Conservation (phyloP, 805 yeast genomes). For the Spathaspora hagerdaliae region DNA sequence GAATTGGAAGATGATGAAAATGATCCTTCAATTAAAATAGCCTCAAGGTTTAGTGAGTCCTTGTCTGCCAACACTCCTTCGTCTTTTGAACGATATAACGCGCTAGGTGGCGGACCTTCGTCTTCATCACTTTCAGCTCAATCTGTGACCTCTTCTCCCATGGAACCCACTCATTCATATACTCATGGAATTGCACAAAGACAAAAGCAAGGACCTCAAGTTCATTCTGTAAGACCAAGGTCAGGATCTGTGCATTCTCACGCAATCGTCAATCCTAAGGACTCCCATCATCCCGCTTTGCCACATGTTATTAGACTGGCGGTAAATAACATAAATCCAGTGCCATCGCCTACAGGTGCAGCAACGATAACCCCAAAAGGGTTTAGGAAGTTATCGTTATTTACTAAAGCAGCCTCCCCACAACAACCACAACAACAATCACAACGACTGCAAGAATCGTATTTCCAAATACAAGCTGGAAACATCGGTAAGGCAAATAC, state of each 20-base stretch:
- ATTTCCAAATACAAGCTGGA: background rate
- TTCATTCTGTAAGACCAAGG: background rate
- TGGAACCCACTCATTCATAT: slow-evolving; percentile 2
- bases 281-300: background rate
- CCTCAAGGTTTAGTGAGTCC: slow-evolving; percentile 3
- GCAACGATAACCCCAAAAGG: background rate
- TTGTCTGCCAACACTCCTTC: background rate
- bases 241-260: background rate
- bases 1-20: slow-evolving; percentile 1
- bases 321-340: too few species aligned
- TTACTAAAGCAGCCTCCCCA: background rate
- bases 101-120: too few species aligned
- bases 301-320: background rate
- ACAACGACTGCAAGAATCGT: background rate
- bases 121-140: too few species aligned
- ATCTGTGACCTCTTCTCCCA: background rate
- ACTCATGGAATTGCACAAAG: background rate
- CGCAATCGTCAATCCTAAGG: background rate
- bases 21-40: slow-evolving; percentile 4
- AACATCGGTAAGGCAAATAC: background rate
- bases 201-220: background rate
- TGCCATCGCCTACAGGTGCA: background rate
- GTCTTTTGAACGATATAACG: too few species aligned
- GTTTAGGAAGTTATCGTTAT: slow-evolving; percentile 6
- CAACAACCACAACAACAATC: too few species aligned